phyloP scores from a whole-genome alignment of 176 grass and related monocot species.

The Tuctoria greenei region DNA sequence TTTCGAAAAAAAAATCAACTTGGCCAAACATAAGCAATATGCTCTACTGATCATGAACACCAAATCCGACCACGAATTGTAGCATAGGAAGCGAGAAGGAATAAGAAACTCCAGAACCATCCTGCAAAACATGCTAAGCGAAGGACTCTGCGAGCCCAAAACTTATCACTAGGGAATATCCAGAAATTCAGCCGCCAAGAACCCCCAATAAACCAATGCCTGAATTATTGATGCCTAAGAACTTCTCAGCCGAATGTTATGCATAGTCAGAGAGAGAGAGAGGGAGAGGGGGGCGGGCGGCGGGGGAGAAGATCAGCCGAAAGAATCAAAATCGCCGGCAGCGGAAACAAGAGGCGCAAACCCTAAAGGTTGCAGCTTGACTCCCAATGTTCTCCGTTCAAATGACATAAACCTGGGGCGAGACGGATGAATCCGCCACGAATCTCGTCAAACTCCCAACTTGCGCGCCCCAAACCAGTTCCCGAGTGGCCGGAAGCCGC shows the following conservation, averaged over 20 bases:
- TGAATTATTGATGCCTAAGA: background rate
- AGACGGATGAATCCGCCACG: background rate
- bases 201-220: background rate
- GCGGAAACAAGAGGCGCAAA: background rate
- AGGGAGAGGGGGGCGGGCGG: too few species aligned
- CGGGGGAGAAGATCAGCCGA: too few species aligned
- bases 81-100: conserved; percentile 4
- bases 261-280: too few species aligned
- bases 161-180: background rate
- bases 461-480: background rate
- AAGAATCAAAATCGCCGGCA: background rate
- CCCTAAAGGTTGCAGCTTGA: background rate
- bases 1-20: too few species aligned
- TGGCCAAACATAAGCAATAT: background rate
- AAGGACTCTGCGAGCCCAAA: background rate
- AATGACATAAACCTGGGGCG: conserved; percentile 10
- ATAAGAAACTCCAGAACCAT: background rate
- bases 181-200: background rate
- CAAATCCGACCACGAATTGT: conserved; percentile 5
- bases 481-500: background rate
- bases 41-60: too few species aligned
- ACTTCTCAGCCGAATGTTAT: background rate
- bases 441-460: background rate
- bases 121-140: background rate
- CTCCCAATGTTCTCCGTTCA: background rate